Percentiles rank a stretch among this genome's conserved stretches.
Conservation (phyloP, 208 protist species). For the Zelonia costaricensis region DNA sequence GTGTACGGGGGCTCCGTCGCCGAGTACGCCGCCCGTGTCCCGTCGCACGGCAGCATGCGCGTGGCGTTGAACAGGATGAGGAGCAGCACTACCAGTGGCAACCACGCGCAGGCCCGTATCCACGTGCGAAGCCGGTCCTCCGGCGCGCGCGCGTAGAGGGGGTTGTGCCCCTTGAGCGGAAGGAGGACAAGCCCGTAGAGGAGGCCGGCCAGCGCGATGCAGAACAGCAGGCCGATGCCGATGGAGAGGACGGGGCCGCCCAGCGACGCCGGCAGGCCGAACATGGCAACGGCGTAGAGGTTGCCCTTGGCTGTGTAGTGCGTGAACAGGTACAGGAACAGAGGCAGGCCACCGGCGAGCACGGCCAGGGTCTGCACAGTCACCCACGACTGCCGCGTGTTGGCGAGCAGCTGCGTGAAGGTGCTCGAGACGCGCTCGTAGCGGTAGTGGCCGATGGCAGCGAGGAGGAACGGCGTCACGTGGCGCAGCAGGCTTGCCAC, state of each 20-base stretch:
- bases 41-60: slow-evolving; percentile 18
- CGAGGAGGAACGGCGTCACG: slow-evolving; percentile 10
- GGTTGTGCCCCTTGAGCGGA: slow-evolving; percentile 17
- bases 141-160: slow-evolving; percentile 3
- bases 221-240: slow-evolving; percentile 16
- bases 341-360: slow-evolving; percentile 10
- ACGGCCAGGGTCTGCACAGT: slow-evolving; percentile 19
- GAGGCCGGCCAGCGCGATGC: slow-evolving; percentile 1
- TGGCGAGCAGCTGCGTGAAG: slow-evolving; percentile 20
- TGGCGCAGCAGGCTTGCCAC: slow-evolving; percentile 19
- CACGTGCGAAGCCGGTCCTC: slow-evolving; percentile 13
- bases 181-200: slow-evolving; percentile 5
- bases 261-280: slow-evolving; percentile 1
- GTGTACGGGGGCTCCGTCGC: neutral
- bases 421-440: slow-evolving; percentile 22
- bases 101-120: slow-evolving; percentile 15
- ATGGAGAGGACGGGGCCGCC: slow-evolving; percentile 3
- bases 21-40: slow-evolving; percentile 1
- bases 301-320: slow-evolving; percentile 8
- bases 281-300: slow-evolving; percentile 26
- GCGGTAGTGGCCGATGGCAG: slow-evolving; percentile 20
- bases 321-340: slow-evolving; percentile 27
- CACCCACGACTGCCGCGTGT: slow-evolving; percentile 23
- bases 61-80: slow-evolving; percentile 13
- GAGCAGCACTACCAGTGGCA: slow-evolving; percentile 17